Percentiles rank a stretch among this genome's conserved stretches.
These are phyloP conservation scores for Mycosphaerella sp. DNA, from an alignment of 2,329 filamentous ascomycete genomes.

Conservation along the genomic window DNA sequence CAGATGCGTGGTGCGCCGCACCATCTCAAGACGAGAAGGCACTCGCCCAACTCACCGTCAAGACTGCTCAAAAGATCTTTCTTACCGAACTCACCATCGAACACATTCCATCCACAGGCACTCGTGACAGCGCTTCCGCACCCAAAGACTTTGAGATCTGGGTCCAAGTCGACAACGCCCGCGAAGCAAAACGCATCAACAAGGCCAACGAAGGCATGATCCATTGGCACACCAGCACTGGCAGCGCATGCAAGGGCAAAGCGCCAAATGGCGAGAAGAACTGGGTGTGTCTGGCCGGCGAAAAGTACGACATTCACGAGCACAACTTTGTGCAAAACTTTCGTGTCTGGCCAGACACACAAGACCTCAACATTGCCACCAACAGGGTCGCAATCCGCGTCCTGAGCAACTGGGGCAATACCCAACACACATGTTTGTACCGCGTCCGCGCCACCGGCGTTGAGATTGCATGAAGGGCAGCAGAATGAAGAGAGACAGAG, in stretches of 20 bases:
- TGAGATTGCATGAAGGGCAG: constrained; percentile 4
- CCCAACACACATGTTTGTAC: constrained; percentile 43
- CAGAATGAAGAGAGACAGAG: too few relatives aligned
- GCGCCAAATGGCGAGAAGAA: constrained; percentile 18
- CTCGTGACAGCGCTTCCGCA: constrained; percentile 37
- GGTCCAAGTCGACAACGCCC: constrained; percentile 32
- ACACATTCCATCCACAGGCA: constrained; percentile 39
- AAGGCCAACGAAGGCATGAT: constrained; percentile 7
- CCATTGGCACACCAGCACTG: constrained; percentile 16
- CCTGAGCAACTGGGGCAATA: constrained; percentile 39
- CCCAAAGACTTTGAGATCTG: constrained; percentile 43
- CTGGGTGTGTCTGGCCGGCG: constrained; percentile 38
- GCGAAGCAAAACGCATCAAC: constrained; percentile 17
- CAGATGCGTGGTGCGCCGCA: constrained; percentile 79
- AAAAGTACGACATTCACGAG: constrained; percentile 38
- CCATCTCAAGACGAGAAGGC: constrained; percentile 42
- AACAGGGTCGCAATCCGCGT: constrained; percentile 37
- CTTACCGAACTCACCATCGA: constrained; percentile 42
- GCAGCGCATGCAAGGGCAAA: constrained; percentile 7
- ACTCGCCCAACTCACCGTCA: constrained; percentile 59
- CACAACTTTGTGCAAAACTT: constrained; percentile 40
- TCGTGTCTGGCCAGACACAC: constrained; percentile 29
- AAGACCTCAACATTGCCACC: constrained; percentile 27
- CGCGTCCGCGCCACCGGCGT: constrained; percentile 41
- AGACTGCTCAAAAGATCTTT: constrained; percentile 33